A percentile compares a stretch with the other conserved stretches of the same genome.
These are phyloP conservation scores for Nosema granulosis DNA, from an alignment of 371 early-diverging fungal species.

Conservation along the genomic window DNA sequence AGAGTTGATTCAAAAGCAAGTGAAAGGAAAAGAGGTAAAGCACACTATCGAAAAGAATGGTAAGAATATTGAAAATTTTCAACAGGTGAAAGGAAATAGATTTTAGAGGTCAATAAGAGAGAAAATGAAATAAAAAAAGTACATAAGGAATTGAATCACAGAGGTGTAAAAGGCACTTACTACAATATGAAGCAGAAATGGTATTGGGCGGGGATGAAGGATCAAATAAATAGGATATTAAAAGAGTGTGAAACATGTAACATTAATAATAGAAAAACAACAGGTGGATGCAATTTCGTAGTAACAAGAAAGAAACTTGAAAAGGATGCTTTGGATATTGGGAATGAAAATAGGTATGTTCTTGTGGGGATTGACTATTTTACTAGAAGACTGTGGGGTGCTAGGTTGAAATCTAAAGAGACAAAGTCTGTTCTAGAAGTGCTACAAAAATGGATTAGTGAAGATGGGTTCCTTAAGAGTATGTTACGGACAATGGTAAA, in stretches of 20 bases:
- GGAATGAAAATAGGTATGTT: neutral
- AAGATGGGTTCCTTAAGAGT: neutral
- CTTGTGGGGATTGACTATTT: conserved; percentile 28
- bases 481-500: conserved; percentile 14
- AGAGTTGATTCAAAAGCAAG: too few relatives aligned
- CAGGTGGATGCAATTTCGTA: neutral
- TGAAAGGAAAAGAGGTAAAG: too few relatives aligned
- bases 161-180: neutral
- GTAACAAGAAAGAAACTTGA: neutral
- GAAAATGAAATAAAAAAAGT: neutral
- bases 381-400: neutral
- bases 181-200: neutral
- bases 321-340: neutral
- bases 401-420: neutral
- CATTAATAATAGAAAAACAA: conserved; percentile 14
- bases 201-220: conserved; percentile 5
- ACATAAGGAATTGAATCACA: conserved; percentile 24
- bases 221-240: neutral
- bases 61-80: neutral
- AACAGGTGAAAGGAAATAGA: neutral
- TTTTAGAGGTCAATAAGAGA: conserved; percentile 3
- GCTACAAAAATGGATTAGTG: neutral
- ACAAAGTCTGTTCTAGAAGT: neutral
- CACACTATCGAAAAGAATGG: too few relatives aligned
- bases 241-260: conserved; percentile 36